Conservation (phyloP, 768 basidiomycete genomes). For the Nidula microcarpa region DNA sequence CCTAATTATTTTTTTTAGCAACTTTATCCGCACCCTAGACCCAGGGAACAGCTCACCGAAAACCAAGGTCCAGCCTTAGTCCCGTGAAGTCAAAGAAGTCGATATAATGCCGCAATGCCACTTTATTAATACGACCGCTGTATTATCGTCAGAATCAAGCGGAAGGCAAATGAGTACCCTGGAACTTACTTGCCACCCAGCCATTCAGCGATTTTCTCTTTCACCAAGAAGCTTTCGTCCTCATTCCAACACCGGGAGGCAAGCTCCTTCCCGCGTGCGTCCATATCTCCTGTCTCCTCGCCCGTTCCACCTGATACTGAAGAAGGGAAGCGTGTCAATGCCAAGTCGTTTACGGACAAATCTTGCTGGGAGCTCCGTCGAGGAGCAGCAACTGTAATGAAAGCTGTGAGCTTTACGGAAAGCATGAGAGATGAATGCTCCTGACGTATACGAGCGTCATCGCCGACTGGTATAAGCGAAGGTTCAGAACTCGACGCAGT, state of each 20-base stretch:
- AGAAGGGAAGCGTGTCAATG: constrained; percentile 42
- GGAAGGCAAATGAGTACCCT: constrained; percentile 1
- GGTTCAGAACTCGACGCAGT: constrained; percentile 81
- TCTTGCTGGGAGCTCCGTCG: constrained; percentile 50
- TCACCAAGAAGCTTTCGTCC: constrained; percentile 77
- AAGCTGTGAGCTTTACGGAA: background rate
- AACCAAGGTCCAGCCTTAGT: constrained; percentile 82
- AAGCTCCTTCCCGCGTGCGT: constrained; percentile 63
- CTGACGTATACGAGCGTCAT: constrained; percentile 50
- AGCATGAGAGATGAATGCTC: constrained; percentile 7
- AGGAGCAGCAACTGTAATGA: constrained; percentile 15
- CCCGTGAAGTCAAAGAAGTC: constrained; percentile 85
- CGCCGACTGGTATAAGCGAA: constrained; percentile 58
- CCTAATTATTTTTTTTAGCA: constrained; percentile 33
- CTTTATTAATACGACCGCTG: constrained; percentile 75
- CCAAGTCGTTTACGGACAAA: constrained; percentile 46
- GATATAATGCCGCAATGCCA: constrained; percentile 78
- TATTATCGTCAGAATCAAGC: constrained; percentile 4
- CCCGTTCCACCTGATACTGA: constrained; percentile 35
- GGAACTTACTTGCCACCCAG: constrained; percentile 83
- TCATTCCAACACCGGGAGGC: constrained; percentile 83
- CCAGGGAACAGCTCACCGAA: constrained; percentile 54
- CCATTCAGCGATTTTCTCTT: constrained; percentile 96
- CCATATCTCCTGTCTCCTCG: constrained; percentile 57
- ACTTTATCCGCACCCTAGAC: too few relatives aligned